A percentile compares a stretch with the other conserved stretches of the same genome.
These are phyloP conservation scores for Colletotrichum sp. DNA, from an alignment of 2,329 filamentous ascomycete species.

Conservation along the genomic window DNA sequence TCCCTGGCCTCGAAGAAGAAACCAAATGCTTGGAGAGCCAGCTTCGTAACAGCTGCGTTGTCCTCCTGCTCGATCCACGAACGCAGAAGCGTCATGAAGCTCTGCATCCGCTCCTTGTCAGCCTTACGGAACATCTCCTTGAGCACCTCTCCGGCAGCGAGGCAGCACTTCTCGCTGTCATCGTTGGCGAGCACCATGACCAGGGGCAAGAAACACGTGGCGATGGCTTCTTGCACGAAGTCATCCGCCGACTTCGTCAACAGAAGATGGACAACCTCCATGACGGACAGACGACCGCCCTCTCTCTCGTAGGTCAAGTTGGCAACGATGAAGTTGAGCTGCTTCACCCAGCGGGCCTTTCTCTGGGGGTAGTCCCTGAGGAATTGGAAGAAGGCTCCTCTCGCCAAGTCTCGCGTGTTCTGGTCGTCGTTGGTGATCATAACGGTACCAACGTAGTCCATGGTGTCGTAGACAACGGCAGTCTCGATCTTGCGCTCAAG, in stretches of 20 bases:
- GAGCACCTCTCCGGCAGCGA: slow-evolving; percentile 80
- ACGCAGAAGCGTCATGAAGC: slow-evolving; percentile 73
- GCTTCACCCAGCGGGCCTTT: slow-evolving; percentile 86
- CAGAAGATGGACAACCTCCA: slow-evolving; percentile 90
- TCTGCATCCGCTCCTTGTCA: slow-evolving; percentile 72
- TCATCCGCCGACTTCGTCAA: slow-evolving; percentile 84
- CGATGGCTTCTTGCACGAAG: slow-evolving; percentile 80
- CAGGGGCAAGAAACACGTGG: slow-evolving; percentile 83
- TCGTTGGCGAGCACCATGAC: slow-evolving; percentile 89
- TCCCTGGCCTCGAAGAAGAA: slow-evolving; percentile 80
- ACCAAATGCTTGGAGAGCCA: slow-evolving; percentile 81
- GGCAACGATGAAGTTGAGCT: slow-evolving; percentile 85
- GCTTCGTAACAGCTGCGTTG: slow-evolving; percentile 71
- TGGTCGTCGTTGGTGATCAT: slow-evolving; percentile 97
- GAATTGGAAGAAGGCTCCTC: slow-evolving; percentile 93
- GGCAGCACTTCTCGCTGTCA: slow-evolving; percentile 82
- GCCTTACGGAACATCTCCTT: slow-evolving; percentile 82
- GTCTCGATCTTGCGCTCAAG: slow-evolving; percentile 86
- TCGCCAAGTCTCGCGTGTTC: slow-evolving; percentile 83
- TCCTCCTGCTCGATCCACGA: slow-evolving; percentile 79
- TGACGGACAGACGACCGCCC: slow-evolving; percentile 87
- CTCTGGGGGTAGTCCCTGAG: slow-evolving; percentile 93
- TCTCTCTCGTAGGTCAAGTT: slow-evolving; percentile 92
- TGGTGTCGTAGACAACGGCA: slow-evolving; percentile 85
- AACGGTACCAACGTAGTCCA: slow-evolving; percentile 86